phyloP scores from a whole-genome alignment of 2,329 filamentous ascomycete species.

The Aspergillus persii region DNA sequence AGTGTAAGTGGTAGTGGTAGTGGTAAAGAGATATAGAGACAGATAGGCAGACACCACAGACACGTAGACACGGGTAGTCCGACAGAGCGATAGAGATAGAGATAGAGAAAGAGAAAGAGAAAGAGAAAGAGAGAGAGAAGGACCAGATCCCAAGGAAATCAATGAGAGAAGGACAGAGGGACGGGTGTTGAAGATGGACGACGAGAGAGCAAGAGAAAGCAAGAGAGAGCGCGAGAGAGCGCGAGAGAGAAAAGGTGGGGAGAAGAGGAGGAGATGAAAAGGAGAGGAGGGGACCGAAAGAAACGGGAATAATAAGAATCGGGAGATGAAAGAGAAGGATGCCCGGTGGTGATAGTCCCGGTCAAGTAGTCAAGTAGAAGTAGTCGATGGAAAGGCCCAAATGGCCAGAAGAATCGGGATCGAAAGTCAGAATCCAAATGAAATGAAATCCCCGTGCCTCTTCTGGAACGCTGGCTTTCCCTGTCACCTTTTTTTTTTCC shows the following conservation, averaged over 20 bases:
- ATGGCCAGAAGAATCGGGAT: no score
- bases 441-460: neutral
- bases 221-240: conserved; percentile 1
- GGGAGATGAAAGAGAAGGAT: neutral
- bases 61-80: neutral
- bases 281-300: conserved; percentile 4
- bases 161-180: neutral
- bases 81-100: conserved; percentile 7
- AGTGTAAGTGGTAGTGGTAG: neutral
- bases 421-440: neutral
- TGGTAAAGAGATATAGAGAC: conserved; percentile 9
- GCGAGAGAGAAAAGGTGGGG: conserved; percentile 4
- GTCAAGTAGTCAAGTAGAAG: neutral
- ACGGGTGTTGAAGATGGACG: neutral
- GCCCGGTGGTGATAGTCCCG: neutral
- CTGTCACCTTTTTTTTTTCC: neutral
- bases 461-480: no score
- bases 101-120: conserved; percentile 6
- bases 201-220: neutral
- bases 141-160: neutral
- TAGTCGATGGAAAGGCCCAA: no score
- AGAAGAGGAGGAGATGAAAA: neutral
- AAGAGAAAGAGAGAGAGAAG: conserved; percentile 5
- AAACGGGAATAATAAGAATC: conserved; percentile 3
- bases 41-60: conserved; percentile 11